phyloP scores from a whole-genome alignment of 306 rosid species.

The Astragalus glycyphyllos region DNA sequence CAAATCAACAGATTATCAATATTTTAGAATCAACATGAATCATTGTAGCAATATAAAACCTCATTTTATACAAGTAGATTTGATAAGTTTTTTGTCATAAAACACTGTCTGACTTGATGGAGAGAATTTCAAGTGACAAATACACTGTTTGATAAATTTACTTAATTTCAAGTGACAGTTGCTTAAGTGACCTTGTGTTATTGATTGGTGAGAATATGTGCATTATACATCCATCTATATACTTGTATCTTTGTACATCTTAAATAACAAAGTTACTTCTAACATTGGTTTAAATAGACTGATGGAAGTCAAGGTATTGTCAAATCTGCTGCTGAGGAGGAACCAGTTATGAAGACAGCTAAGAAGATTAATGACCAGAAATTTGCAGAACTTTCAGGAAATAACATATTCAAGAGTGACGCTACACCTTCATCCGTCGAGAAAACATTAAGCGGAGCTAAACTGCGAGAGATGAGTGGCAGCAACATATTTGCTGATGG shows the following conservation, averaged over 20 bases:
- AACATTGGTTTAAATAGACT: conserved; percentile 41
- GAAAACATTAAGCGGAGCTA: conserved; percentile 74
- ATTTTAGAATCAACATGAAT: no score
- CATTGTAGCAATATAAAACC: no score
- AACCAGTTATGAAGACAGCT: conserved; percentile 65
- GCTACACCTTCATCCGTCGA: conserved; percentile 71
- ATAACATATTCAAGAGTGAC: conserved; percentile 80
- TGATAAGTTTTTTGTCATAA: no score
- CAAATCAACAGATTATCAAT: no score
- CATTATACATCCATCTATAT: neutral
- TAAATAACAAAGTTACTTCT: conserved; percentile 7
- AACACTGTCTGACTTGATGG: no score
- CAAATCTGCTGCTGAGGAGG: conserved; percentile 35
- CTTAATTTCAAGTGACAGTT: no score
- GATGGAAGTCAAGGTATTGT: conserved; percentile 52
- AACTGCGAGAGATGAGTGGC: conserved; percentile 88
- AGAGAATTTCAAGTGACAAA: no score
- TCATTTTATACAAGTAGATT: no score
- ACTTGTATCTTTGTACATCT: neutral
- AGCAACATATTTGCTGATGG: conserved; percentile 94
- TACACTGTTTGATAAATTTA: no score
- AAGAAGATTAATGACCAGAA: conserved; percentile 82
- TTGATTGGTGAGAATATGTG: no score
- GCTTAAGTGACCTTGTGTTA: no score
- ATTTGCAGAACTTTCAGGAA: conserved; percentile 75